Evolutionary conservation across 257 asterid genomes (phyloP).

Genomic region (Solanum paucissectum): DNA sequence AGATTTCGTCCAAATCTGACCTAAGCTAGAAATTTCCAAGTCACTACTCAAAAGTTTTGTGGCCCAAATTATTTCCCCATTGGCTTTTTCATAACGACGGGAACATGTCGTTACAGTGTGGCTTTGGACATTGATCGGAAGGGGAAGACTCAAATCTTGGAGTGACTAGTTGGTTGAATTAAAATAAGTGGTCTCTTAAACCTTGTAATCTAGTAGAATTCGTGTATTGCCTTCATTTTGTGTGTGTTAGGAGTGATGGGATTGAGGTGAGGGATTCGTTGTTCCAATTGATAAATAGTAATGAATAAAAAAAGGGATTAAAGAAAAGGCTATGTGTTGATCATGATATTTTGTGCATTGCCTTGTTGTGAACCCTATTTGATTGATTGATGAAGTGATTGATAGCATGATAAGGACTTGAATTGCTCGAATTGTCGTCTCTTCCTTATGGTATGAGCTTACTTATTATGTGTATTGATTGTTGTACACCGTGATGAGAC

Average conservation of each 20-base stretch:
- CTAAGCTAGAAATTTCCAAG: too few species aligned
- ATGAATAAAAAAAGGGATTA: background rate
- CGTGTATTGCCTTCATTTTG: background rate
- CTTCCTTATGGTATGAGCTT: background rate
- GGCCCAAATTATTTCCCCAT: too few species aligned
- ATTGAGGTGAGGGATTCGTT: background rate
- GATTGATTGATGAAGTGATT: background rate
- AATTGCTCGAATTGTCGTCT: background rate
- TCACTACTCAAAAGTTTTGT: too few species aligned
- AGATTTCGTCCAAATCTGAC: too few species aligned
- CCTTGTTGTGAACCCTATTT: background rate
- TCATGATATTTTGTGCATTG: too few species aligned
- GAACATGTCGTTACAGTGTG: too few species aligned
- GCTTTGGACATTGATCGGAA: background rate
- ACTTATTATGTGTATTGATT: background rate
- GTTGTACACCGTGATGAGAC: background rate
- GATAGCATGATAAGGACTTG: background rate
- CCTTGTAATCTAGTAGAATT: background rate
- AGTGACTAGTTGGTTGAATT: background rate
- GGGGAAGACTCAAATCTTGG: background rate
- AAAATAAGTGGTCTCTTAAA: background rate
- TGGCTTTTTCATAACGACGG: too few species aligned
- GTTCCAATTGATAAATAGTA: background rate
- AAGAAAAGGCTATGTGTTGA: background rate
- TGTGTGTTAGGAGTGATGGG: background rate